A percentile compares a stretch with the other conserved stretches of the same genome.
Conservation (phyloP, 1,284 basidiomycete species). For the Malassezia globosa region DNA sequence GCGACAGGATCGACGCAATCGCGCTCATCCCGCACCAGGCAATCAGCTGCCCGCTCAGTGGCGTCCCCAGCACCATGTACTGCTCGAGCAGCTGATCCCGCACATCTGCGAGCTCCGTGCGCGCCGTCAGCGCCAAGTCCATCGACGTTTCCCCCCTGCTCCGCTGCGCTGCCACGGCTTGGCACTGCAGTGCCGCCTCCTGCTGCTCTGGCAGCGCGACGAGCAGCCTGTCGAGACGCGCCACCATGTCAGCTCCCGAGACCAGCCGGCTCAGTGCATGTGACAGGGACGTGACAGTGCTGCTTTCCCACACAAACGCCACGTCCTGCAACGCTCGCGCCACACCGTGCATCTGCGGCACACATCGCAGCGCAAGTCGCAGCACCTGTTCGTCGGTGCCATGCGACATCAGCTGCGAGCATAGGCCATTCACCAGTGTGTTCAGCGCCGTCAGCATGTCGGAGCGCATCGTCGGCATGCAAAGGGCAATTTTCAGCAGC, state of each 20-base stretch:
- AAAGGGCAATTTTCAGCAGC: conserved; percentile 56
- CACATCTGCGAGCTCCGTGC: conserved; percentile 19
- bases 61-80: conserved; percentile 63
- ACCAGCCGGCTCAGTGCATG: conserved; percentile 56
- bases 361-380: conserved; percentile 46
- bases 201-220: conserved; percentile 45
- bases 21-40: conserved; percentile 73
- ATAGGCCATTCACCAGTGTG: conserved; percentile 4
- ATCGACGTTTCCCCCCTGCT: conserved; percentile 12
- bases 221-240: conserved; percentile 50
- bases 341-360: conserved; percentile 72
- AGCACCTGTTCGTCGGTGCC: background rate
- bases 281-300: conserved; percentile 59
- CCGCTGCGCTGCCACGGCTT: conserved; percentile 20
- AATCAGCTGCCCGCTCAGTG: conserved; percentile 74
- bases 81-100: conserved; percentile 58
- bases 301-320: conserved; percentile 61
- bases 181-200: conserved; percentile 47
- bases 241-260: conserved; percentile 54
- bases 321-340: conserved; percentile 72
- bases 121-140: conserved; percentile 19
- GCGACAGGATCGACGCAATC: conserved; percentile 69
- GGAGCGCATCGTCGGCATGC: conserved; percentile 53
- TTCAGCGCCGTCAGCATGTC: conserved; percentile 51
- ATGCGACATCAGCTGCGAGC: background rate